Base-by-base conservation (phyloP, 1,139 yeast genomes). In the Yamadazyma pseudoaaseri region DNA sequence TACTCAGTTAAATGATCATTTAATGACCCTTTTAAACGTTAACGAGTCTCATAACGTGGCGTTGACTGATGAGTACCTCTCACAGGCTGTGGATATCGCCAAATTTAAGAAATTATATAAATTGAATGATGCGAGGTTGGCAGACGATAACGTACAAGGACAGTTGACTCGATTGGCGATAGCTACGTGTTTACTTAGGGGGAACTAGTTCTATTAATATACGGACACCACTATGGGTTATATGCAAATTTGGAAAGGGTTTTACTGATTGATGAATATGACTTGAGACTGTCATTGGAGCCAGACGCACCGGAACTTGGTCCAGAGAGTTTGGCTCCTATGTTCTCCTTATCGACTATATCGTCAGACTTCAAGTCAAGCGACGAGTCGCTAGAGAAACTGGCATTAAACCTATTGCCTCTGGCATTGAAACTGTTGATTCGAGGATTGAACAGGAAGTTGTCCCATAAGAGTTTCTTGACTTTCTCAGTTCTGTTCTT, bases 51-150 rank as follows among this genome's bases (percentile, higher is more conserved):
- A 47, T 5, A 41, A 48, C 31, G 29, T 37, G 5, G 35, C 39
- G 8, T 42, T 67, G 16, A 41, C 48, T 3, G 72, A 69, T 39
- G 55, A 53, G 6, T 27, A 36, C 4, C 45, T 67, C 24, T 39
- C 39, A 13, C 31, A 40, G 4, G 38, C 48, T 22, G 52, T 58
- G 4, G 66, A 67, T 41, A 27, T 58, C 5, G 43, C 48, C 13
- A 62, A 59, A 41, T 55, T 68, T 37, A 65, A 56, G 43, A 69
- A 69, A 38, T 38, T 65, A 9, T 70, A 62, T 43, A 69, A 68
- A 42, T 44, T 68, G 20, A 62, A 60, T 42, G 71, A 60, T 38
- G 59, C 60, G 4, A 55, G 46, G 12, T 21, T 47, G 10, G 23
- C 4, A 46, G 47, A 22, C 7, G 20, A 20, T 8, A 26, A 33